These are phyloP conservation scores for Tolypocladium tropicale DNA, from an alignment of 2,329 filamentous ascomycete genomes.

Conservation along the genomic window DNA sequence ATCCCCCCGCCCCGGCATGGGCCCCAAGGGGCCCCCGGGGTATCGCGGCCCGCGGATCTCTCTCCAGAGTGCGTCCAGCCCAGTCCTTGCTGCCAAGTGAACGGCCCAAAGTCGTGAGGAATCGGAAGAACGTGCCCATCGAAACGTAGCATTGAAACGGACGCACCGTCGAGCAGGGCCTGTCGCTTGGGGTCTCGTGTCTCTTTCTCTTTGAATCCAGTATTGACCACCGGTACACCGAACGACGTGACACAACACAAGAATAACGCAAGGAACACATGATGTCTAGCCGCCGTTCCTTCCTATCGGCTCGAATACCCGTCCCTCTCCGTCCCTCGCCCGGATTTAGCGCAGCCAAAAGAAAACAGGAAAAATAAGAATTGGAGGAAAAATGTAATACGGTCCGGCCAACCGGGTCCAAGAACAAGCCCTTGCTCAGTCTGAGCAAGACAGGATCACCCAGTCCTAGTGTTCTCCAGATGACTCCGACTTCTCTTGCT, in stretches of 20 bases:
- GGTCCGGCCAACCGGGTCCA: background rate
- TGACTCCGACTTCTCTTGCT: slow-evolving; percentile 12
- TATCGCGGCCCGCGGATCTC: background rate
- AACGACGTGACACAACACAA: slow-evolving; percentile 5
- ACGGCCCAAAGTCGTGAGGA: background rate
- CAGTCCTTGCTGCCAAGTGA: background rate
- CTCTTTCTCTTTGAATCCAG: slow-evolving; percentile 6
- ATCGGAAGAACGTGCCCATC: background rate
- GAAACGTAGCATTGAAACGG: background rate
- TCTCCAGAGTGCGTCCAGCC: background rate
- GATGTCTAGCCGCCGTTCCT: slow-evolving; percentile 9
- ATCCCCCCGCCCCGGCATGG: too few species aligned
- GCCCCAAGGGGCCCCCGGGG: too few species aligned
- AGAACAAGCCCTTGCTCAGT: slow-evolving; percentile 2
- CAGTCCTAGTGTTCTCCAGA: slow-evolving; percentile 26
- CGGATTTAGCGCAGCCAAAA: slow-evolving; percentile 1
- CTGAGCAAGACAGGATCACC: slow-evolving; percentile 14
- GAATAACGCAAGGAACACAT: slow-evolving; percentile 8
- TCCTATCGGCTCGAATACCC: background rate
- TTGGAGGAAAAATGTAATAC: background rate
- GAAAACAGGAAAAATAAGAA: slow-evolving; percentile 2
- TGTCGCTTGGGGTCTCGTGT: background rate
- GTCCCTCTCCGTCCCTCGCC: background rate
- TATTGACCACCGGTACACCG: slow-evolving; percentile 9
- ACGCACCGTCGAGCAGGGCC: background rate